These are phyloP conservation scores for Melaleuca alternifolia DNA, from an alignment of 345 rosid genomes.

Conservation along the genomic window DNA sequence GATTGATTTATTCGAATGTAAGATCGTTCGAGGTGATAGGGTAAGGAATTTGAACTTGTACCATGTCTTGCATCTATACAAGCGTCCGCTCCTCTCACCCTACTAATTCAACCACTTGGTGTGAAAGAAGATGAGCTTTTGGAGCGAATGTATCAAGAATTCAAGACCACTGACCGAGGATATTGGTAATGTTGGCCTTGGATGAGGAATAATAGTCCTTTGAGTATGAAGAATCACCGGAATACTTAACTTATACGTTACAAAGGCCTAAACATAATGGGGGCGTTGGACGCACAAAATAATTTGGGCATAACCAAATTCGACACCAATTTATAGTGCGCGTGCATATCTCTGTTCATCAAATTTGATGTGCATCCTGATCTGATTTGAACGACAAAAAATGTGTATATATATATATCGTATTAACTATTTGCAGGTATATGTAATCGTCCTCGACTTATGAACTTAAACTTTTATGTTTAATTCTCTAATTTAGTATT, in stretches of 20 bases:
- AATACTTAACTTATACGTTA: neutral
- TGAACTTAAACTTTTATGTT: neutral
- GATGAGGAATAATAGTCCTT: neutral
- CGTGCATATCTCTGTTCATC: neutral
- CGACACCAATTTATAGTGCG: neutral
- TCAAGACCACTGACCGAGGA: neutral
- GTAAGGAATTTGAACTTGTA: neutral
- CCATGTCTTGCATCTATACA: neutral
- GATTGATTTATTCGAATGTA: neutral
- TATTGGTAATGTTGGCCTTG: neutral
- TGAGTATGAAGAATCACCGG: neutral
- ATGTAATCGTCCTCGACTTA: neutral
- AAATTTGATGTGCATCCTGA: neutral
- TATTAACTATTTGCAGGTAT: rapidly evolving
- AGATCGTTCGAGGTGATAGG: neutral
- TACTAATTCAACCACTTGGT: neutral
- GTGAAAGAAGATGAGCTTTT: neutral
- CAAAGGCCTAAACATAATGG: neutral
- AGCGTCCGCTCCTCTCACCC: neutral
- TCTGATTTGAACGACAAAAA: neutral
- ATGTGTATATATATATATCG: neutral
- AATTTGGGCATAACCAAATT: neutral
- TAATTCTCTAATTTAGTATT: neutral
- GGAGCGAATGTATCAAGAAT: neutral
- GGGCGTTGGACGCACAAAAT: neutral